Evolutionary conservation across 2,329 filamentous ascomycete genomes (phyloP), one percentile per base, ranked within the genome.

Genomic region (Fusarium sp.): DNA sequence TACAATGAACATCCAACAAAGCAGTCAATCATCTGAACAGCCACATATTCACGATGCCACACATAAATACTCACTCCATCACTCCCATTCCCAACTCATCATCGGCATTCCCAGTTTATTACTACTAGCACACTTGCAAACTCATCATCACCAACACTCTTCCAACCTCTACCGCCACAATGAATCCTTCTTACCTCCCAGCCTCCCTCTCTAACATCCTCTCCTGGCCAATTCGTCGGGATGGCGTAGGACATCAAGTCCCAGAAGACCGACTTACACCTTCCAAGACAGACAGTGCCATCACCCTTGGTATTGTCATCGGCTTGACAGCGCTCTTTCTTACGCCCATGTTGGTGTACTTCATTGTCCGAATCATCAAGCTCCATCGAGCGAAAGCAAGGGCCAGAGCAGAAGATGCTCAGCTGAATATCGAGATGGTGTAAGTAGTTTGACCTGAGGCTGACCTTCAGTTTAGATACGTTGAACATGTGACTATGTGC

Each of bases 311-410:
- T 21, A 44, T 73, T 4, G 44, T 56, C 44, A 42, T 42, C 21
- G 53, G 62, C 53, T 54, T 73, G 26, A 33, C 44, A 13, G 31
- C 47, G 3, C 21, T 63, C 23, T 48, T 71, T 33, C 24, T 31
- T 16, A 6, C 42, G 3, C 65, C 61, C 8, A 47, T 63, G 24
- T 10, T 71, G 20, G 52, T 57, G 53, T 57, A 61, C 8, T 26
- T 58, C 3, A 13, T 55, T 8, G 41, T 26, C n/a, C 31, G 44
- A 9, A 46, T 31, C 10, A 3, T 57, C 18, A 44, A 11, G 1
- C 11, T 26, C 5, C 37, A 37, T 29, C 47, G 35, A 7, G 31
- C 42, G 11, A 21, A 6, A 8, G 24, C 38, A 21, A 35, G 29
- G 1, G 5, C 38, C 26, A 35, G 29, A 1, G 5, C 18, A 15